Evolutionary conservation across 2,329 filamentous ascomycete species (phyloP), one percentile per base, ranked within the genome.

Genomic region (Trichoderma pleuroti): DNA sequence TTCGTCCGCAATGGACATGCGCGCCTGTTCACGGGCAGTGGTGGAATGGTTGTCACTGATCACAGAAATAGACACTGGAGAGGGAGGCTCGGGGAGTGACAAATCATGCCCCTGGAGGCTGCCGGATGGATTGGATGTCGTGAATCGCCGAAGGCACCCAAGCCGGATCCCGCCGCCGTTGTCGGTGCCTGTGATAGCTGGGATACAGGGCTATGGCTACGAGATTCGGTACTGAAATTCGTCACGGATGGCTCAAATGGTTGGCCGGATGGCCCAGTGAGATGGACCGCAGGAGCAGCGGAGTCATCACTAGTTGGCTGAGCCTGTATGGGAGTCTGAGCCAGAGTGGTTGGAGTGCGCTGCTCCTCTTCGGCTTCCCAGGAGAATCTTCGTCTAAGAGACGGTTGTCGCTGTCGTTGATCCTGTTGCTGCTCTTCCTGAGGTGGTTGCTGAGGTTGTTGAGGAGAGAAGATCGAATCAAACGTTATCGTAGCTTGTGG

Each of bases 1-100:
- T 72, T 87, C 85, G 16, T 87, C 83, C 3, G 80, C 80, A 2
- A 84, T 76, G 3, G 84, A 86, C 26, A 81, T 72, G 18, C 77
- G 78, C 9, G 74, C 78, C 67, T 72, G 70, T 32, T 76, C 77
- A 62, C 52, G 68, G 62, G 71, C 65, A 28, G 76, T 74, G 1
- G 76, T 65, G 12, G 72, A 73, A 32, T 72, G 76, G 28, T 78
- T 74, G 2, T 80, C 80, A 8, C 80, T 79, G 30, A 75, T 64
- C n/a, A 72, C 70, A 3, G 70, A 72, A 11, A 78, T 77, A 18
- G 84, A 86, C 3, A 82, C 72, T 2, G 85, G 84, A 18, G 84
- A 86, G 0, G 82, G 81, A 3, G 81, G 78, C 57, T 85, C 84
- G 14, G 80, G 76, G n/a, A 70, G 70, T 14, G 74, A 56, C 36